Evolutionary conservation across 805 yeast genomes (phyloP).

Genomic region (Priceomyces melissophilus): DNA sequence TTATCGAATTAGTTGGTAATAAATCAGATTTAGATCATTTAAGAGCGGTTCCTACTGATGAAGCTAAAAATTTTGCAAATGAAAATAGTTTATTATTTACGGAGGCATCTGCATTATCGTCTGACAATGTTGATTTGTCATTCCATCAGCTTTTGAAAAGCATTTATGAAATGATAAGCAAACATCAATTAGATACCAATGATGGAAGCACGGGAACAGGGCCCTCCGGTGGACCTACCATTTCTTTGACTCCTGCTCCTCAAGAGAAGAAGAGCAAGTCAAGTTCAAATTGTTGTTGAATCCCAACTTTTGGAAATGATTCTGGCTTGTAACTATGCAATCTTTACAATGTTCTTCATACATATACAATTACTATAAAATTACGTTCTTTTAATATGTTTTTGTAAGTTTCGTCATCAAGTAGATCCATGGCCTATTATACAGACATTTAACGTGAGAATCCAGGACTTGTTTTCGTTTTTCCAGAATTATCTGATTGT

Average conservation of each 20-base stretch:
- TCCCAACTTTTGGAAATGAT: no score
- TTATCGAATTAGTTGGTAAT: constrained; percentile 90
- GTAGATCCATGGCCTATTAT: background rate
- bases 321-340: no score
- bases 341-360: background rate
- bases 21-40: constrained; percentile 87
- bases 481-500: constrained; percentile 4
- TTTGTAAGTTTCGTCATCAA: no score
- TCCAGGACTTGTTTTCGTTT: background rate
- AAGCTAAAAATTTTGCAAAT: constrained; percentile 89
- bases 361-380: background rate
- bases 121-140: constrained; percentile 92
- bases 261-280: constrained; percentile 65
- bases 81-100: constrained; percentile 91
- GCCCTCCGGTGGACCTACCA: constrained; percentile 85
- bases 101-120: constrained; percentile 91
- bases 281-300: constrained; percentile 66
- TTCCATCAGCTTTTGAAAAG: constrained; percentile 91
- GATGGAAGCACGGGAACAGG: constrained; percentile 53
- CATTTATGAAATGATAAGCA: constrained; percentile 90
- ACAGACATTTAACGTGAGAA: background rate
- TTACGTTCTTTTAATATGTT: no score
- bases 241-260: constrained; percentile 89
- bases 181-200: constrained; percentile 86
- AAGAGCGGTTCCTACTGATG: constrained; percentile 96